These are phyloP conservation scores for Malassezia slooffiae DNA, from an alignment of 1,284 basidiomycete species.

Conservation along the genomic window DNA sequence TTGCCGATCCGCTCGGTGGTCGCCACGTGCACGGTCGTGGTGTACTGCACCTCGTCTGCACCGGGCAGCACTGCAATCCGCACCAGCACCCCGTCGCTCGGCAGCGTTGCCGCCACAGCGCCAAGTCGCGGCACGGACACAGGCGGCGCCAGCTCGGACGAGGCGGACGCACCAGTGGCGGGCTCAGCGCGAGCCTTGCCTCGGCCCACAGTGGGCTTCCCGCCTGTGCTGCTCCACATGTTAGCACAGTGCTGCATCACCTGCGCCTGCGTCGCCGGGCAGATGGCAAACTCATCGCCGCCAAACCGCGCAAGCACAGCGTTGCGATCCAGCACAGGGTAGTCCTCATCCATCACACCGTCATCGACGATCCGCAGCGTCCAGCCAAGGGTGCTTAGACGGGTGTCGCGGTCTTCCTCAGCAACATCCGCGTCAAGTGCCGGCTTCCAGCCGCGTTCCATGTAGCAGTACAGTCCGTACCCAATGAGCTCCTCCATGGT, in stretches of 20 bases:
- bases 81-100: too few species aligned
- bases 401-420: constrained; percentile 55
- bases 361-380: constrained; percentile 91
- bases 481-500: constrained; percentile 92
- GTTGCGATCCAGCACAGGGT: constrained; percentile 65
- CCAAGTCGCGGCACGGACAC: too few species aligned
- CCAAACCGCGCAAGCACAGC: constrained; percentile 77
- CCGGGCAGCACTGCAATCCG: too few species aligned
- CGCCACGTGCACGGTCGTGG: constrained; percentile 49
- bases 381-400: constrained; percentile 73
- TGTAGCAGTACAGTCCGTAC: constrained; percentile 77
- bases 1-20: too few species aligned
- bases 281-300: constrained; percentile 81
- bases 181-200: too few species aligned
- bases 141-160: too few species aligned
- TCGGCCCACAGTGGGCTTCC: too few species aligned
- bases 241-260: too few species aligned
- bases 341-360: constrained; percentile 97
- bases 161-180: too few species aligned
- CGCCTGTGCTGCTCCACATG: too few species aligned
- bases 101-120: too few species aligned
- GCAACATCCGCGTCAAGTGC: constrained; percentile 52
- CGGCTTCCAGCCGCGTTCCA: constrained; percentile 65
- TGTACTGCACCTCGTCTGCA: constrained; percentile 38
- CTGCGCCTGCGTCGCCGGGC: constrained; percentile 16